Base-by-base conservation (phyloP, 495 filamentous ascomycete species). In the Jackrogersella multiformis region DNA sequence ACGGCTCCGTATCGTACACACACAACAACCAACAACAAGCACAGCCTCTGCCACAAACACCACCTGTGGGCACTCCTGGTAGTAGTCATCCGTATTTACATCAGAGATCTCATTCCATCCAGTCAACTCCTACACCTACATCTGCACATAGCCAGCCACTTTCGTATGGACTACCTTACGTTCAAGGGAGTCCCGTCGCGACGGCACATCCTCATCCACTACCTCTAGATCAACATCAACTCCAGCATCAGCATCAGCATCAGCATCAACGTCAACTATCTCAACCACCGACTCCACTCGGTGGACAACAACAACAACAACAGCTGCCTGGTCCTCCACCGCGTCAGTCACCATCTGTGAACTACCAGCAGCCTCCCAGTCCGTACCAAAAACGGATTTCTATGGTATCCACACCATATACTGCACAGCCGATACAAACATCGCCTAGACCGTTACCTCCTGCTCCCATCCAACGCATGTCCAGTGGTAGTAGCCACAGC, bases 91-190 rank as follows among this genome's bases (percentile, higher is more conserved):
- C 78, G 30, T 81, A 79, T 63, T 73, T 77, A 34, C 76, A 79
- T 12, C 78, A 82, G 58, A 73, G 77, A 63, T 80, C 81, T 24
- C 80, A 79, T 49, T 81, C 80, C 13, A 80, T 81, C 12, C 80
- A 84, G 35, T 85, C 80, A n/a, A 82, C 80, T 15, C 76, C 85
- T 20, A 87, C 86, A 15, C 84, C 86, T 20, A 85, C 84, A 1
- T 87, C 85, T 18, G 80, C 82, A 13, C 83, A 85, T 26, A 81
- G 82, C 71, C 86, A 86, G 70, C 77, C 78, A 18, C 73, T 73
- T 24, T 76, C 82, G 8, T 85, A 82, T 56, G 80, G 79, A 15
- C 69, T 76, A 38, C 78, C 82, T 30, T 84, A 80, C 55, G 69
- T 71, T 6, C 85, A 85, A 52, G 82, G 82, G 26, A 88, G 85